Base-by-base conservation (phyloP, 345 rosid genomes). In the Euphorbia pulcherrima region DNA sequence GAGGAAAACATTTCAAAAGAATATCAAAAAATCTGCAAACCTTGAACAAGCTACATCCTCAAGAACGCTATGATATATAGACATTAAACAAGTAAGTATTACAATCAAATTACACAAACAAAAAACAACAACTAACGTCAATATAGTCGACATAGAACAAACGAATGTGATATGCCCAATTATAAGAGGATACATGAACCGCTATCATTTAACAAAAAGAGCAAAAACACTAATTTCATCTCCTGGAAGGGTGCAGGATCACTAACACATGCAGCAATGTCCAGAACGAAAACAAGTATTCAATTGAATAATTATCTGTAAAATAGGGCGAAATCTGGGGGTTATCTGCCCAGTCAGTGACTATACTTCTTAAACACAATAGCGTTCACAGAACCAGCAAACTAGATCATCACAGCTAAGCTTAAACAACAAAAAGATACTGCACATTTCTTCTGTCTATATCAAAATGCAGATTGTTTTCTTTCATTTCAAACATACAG, bases 1-100 rank as follows among this genome's bases (percentile, higher is more conserved):
- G 59, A 74, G 50, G 48, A 40, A 33, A 62, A 55, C 18, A 17
- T 66, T 2, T 21, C 61, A 71, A 55, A 60, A 18, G 51, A 56
- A 17, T 66, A 50, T 18, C 28, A 56, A 68, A 33, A 56, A 2
- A 28, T 28, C 37, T 13, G n/a, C 20, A 9, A 33, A 1, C 26
- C 23, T 14, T 18, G 59, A 71, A 60, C 18, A 48, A 20, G 35
- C 55, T 52, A 51, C 24, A 6, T 68, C 18, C 18, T 61, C 29
- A 37, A 17, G 2, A 68, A 72, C 47, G 26, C 17, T 59, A 73
- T 16, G 54, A 16, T 63, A 39, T 12, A 63, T 64, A 33, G 55
- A 47, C 13, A 35, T 21, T 11, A 6, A 20, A 64, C 24, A 23
- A 53, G 1, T 6, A 53, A 23, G 16, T 50, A 65, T n/a, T 5